These are phyloP conservation scores for Pseudopithomyces chartarum DNA, from an alignment of 2,329 filamentous ascomycete species.

Conservation along the genomic window DNA sequence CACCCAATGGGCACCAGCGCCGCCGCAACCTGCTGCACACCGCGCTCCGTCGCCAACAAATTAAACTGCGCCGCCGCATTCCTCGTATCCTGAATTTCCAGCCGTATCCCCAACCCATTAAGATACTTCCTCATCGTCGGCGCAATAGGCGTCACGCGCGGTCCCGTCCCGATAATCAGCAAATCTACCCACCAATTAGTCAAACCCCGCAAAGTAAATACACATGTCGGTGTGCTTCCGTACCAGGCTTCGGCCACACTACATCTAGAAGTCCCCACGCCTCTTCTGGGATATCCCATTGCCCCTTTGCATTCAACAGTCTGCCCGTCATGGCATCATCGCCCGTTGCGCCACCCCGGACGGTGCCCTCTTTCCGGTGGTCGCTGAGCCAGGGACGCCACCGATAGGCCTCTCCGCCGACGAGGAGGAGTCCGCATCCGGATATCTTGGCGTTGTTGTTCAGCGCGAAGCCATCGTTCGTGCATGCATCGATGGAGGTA, in stretches of 20 bases:
- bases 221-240: slow-evolving; percentile 26
- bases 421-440: slow-evolving; percentile 74
- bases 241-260: slow-evolving; percentile 88
- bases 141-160: slow-evolving; percentile 74
- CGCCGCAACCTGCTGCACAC: slow-evolving; percentile 81
- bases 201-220: too few relatives aligned
- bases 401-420: slow-evolving; percentile 84
- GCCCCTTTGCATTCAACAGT: slow-evolving; percentile 75
- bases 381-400: slow-evolving; percentile 80
- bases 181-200: slow-evolving; percentile 64
- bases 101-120: slow-evolving; percentile 76
- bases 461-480: slow-evolving; percentile 81
- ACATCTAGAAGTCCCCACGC: slow-evolving; percentile 77
- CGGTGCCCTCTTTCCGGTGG: slow-evolving; percentile 40
- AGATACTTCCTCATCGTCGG: slow-evolving; percentile 74
- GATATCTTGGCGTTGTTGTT: slow-evolving; percentile 77
- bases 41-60: slow-evolving; percentile 89
- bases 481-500: slow-evolving; percentile 82
- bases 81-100: slow-evolving; percentile 89
- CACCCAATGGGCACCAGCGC: slow-evolving; percentile 87
- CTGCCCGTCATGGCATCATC: slow-evolving; percentile 44
- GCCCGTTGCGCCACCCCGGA: slow-evolving; percentile 42
- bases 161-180: slow-evolving; percentile 85
- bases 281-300: slow-evolving; percentile 75
- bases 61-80: slow-evolving; percentile 97